Percentiles rank a stretch among this genome's conserved stretches.
phyloP scores from a whole-genome alignment of 2,329 filamentous ascomycete species.

The Penicillium sp. region DNA sequence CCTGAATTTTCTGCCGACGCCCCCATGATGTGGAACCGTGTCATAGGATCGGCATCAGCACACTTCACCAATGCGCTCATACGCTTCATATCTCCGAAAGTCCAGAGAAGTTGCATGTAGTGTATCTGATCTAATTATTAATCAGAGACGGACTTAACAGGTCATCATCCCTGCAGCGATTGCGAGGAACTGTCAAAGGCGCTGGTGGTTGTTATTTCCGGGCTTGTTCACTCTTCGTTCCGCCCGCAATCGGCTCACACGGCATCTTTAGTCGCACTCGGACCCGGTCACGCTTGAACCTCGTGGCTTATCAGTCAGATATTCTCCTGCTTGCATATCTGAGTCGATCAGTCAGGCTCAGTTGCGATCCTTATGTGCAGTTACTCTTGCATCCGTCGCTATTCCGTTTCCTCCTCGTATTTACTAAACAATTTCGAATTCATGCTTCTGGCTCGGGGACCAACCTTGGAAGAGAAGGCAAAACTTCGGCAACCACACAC shows the following conservation, averaged over 20 bases:
- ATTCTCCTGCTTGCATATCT: too few relatives aligned
- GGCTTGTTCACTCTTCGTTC: background rate
- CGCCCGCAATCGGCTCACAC: conserved; percentile 17
- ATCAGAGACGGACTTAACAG: background rate
- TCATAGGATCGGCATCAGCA: background rate
- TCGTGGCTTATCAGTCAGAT: conserved; percentile 1
- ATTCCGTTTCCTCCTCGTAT: background rate
- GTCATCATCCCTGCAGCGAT: background rate
- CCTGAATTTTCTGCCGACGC: background rate
- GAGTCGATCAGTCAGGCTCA: background rate
- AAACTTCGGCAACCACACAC: background rate
- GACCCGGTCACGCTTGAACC: background rate
- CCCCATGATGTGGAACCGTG: background rate
- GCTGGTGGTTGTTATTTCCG: background rate
- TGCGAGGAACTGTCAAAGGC: background rate
- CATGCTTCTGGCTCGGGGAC: background rate
- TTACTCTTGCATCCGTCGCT: background rate
- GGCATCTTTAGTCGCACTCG: conserved; percentile 10
- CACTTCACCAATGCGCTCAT: background rate
- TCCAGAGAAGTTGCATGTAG: background rate
- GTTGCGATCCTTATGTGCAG: background rate
- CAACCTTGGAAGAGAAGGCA: background rate
- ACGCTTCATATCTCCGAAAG: background rate
- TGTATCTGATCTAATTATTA: background rate
- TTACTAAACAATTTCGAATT: background rate